A percentile compares a stretch with the other conserved stretches of the same genome.
phyloP scores from a whole-genome alignment of 2,329 filamentous ascomycete genomes.

The Aureobasidium vineae region DNA sequence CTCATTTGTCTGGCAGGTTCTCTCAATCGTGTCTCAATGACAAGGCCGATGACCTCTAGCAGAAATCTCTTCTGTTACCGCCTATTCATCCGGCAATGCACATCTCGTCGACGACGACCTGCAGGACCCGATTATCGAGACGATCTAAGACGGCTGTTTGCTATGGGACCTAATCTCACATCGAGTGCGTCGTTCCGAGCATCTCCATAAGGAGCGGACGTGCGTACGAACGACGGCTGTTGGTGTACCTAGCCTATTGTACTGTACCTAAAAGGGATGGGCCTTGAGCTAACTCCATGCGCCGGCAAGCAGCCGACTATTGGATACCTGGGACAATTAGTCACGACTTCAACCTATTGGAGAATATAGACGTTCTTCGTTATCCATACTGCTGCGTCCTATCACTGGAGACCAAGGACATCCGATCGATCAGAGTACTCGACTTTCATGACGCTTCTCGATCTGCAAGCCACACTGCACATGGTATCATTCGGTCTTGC shows the following conservation, averaged over 20 bases:
- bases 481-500: neutral
- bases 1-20: neutral
- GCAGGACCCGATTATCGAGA: neutral
- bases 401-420: neutral
- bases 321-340: neutral
- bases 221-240: constrained; percentile 20
- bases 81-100: too few species aligned
- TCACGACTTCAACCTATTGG: constrained; percentile 5
- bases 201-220: constrained; percentile 3
- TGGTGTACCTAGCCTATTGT: neutral
- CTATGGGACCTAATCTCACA: neutral
- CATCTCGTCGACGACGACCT: neutral
- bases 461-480: constrained; percentile 1
- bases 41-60: neutral
- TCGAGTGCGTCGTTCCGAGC: neutral
- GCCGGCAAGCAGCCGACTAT: constrained; percentile 8
- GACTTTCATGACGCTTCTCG: neutral
- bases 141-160: neutral
- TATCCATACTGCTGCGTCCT: neutral
- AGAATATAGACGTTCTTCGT: neutral
- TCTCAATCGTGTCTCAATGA: neutral
- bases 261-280: neutral
- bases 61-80: too few species aligned
- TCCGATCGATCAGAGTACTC: neutral
- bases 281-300: neutral